Evolutionary conservation across 75 land plant species (phyloP).

Genomic region (Pinus tabuliformis): DNA sequence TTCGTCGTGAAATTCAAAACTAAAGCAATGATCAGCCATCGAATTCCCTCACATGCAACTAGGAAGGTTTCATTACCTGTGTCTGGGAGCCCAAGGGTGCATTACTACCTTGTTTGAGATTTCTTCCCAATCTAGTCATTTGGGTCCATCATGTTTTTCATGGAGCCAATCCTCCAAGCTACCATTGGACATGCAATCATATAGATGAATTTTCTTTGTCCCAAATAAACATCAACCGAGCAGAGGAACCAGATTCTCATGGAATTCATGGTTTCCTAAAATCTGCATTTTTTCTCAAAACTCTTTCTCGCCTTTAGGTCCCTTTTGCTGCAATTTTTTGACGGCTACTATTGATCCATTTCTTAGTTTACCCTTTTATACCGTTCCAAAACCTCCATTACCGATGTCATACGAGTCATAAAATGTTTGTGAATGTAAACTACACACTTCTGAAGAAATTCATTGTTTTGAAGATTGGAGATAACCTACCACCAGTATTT

Average conservation of each 20-base stretch:
- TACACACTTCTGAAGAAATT: conserved; percentile 5
- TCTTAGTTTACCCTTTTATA: conserved; percentile 25
- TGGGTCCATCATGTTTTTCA: conserved; percentile 3
- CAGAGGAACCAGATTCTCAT: conserved; percentile 27
- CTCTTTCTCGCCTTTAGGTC: too few species aligned
- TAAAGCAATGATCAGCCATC: too few species aligned
- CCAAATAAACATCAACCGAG: conserved; percentile 21
- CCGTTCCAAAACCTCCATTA: conserved; percentile 27
- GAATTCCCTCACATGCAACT: too few species aligned
- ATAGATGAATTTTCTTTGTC: conserved; percentile 19
- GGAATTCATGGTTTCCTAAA: conserved; percentile 14
- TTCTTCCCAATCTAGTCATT: conserved; percentile 5
- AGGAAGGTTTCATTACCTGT: too few species aligned
- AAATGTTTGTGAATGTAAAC: conserved; percentile 13
- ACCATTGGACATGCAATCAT: conserved; percentile 23
- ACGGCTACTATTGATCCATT: conserved; percentile 23
- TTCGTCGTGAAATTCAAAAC: too few species aligned
- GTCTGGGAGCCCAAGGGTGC: too few species aligned
- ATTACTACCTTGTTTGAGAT: too few species aligned
- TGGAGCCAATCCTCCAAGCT: conserved; percentile 32
- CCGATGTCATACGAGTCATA: conserved; percentile 15
- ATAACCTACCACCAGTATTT: conserved; percentile 14
- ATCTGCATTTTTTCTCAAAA: conserved; percentile 27
- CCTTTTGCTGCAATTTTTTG: too few species aligned
- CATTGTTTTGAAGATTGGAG: neutral